Evolutionary conservation across 2,329 filamentous ascomycete species (phyloP), one percentile per base, ranked within the genome.

Genomic region (Botrytis elliptica): DNA sequence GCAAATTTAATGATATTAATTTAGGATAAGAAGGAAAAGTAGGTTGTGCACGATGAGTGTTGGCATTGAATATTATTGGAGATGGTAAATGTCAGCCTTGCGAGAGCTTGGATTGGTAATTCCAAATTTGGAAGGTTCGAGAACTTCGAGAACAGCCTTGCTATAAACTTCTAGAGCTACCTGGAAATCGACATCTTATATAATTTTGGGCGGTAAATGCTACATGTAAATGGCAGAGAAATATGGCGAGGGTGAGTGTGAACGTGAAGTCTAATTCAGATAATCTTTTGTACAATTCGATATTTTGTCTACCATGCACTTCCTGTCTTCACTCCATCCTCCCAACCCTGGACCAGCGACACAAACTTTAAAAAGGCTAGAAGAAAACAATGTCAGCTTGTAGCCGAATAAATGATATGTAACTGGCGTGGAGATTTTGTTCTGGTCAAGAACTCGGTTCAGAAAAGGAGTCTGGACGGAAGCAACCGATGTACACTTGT

Each of bases 241-340:
- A 67, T 25, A 20, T 52, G n/a, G 9, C 14, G 20, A 44, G 25
- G 70, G 40, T 42, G n/a, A 52, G 36, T 57, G 44, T 71, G 42
- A 59, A 69, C 60, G 49, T 67, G 38, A 38, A 59, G 66, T 73
- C 67, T 73, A 73, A 64, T 73, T 70, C 44, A 62, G 29, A 46
- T 60, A 25, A 69, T 67, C n/a, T 71, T 73, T 73, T 73, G 67
- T 73, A 73, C 72, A 73, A 65, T 71, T 57, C 46, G 33, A 46
- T 69, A 55, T 73, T 49, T 70, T 46, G 33, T 68, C 60, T 46
- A 62, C 44, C 59, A 57, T 46, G 46, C 46, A 59, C 70, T 72
- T 72, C 46, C 59, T 66, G n/a, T 49, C 46, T 62, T 63, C 42
- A 38, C 44, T 73, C 38, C 22, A 55, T 42, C 52, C 40, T 38